Base-by-base conservation (phyloP, 2,329 filamentous ascomycete species). In the Aureobasidium sp. region DNA sequence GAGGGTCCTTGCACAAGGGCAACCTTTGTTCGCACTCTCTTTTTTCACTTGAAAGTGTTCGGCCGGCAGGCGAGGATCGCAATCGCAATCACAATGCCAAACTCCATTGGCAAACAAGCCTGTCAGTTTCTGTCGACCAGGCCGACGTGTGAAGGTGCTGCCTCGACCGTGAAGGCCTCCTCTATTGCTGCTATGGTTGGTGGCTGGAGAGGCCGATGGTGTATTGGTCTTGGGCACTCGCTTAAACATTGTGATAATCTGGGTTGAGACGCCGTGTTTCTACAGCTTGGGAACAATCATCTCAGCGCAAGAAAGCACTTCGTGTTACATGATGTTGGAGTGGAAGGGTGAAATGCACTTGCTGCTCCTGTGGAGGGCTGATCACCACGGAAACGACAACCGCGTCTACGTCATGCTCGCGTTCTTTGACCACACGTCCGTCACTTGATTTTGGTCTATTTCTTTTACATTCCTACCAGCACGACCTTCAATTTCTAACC, bases 61-160 rank as follows among this genome's bases (percentile, higher is more conserved):
- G 2, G 79, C 79, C 16, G 75, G 77, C 2, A 76, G 68, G 17
- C 76, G 72, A 8, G 76, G 74, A 10, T 68, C 70, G 62, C 81
- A 84, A 60, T 83, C 76, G 62, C 81, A 84, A 60, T 83, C 75
- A 64, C 78, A 80, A 53, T 72, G 67, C 77, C 76, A 79, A 42
- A 70, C 63, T 11, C 61, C 60, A 50, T 67, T 58, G 10, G 59
- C 59, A 55, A 68, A 69, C 14, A 64, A 51, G 3, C 66, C 66
- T 54, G 55, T 59, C 38, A 41, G 25, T 17, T 16, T 53, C 6
- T 53, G 37, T 12, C 41, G 29, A 30, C 40, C 51, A 29, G 39
- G 51, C 19, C 41, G 29, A 11, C 51, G 40, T 22, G 39, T 47
- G 11, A 44, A 39, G 3, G 14, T 25, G 14, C 38, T 12, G 8